Evolutionary conservation across 2,329 filamentous ascomycete genomes (phyloP), one percentile per base, ranked within the genome.

Genomic region (Elsinoe ampelina): DNA sequence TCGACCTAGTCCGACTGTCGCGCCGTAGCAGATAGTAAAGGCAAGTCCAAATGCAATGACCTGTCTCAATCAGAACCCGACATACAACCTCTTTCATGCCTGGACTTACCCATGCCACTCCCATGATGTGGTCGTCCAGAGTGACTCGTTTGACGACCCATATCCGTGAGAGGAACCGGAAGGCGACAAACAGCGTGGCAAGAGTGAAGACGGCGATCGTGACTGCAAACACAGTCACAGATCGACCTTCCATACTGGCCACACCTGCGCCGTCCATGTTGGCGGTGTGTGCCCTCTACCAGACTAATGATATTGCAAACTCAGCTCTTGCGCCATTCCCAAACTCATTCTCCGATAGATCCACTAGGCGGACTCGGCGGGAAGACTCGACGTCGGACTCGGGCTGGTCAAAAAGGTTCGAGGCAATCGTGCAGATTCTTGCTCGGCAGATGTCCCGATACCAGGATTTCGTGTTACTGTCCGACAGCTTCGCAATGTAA

Each of bases 51-150:
- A 58, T 6, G 51, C 52, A n/a, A 58, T 48, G 22, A 58, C 17
- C 58, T 60, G 20, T 3, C 19, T 13, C 5, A 4, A 41, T 59
- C 15, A 59, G 58, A 30, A 11, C 36, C 13, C 13, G 19, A n/a
- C 13, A 19, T 17, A 6, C 22, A n/a, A n/a, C 2, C 6, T 41
- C 30, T 15, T n/a, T 39, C n/a, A 22, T n/a, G 57, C 22, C 19
- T 11, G 32, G 4, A 63, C 69, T 68, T 39, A 83, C 70, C 91
- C 89, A 95, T 57, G 90, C 89, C 39, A 87, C 62, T 10, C 89
- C 70, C 70, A 95, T 93, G 64, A 87, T 81, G 70, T 84, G 86
- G 75, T 95, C 91, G 71, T 95, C 89, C 75, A 81, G 80, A 57
- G 79, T 83, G 54, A 89, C 72, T 56, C 80, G 83, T 63, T 81